Evolutionary conservation across 2,329 filamentous ascomycete species (phyloP), one percentile per base, ranked within the genome.

Genomic region (Beauveria varroae): DNA sequence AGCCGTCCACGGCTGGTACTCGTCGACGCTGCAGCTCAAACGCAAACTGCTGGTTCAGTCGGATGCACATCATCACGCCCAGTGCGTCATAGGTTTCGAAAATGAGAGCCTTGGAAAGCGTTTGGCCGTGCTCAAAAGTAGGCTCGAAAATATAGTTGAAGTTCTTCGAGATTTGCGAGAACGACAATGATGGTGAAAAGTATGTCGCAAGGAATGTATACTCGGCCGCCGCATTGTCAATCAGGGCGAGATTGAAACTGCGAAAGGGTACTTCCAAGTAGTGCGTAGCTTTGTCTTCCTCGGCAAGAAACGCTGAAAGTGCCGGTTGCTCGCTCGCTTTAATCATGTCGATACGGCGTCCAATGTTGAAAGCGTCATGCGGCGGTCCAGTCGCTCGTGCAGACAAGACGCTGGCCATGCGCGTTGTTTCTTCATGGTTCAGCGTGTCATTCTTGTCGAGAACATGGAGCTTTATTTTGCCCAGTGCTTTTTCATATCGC

Each of bases 161-260:
- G 67, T 90, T 91, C 54, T 88, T 87, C 24, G 90, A 91, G 54
- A 97, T 89, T 60, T 87, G 81, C 18, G 91, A 81, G 68, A 89
- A 90, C 9, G 87, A 88, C 37, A 91, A 79, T 12, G 89, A 81
- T 0, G 91, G 87, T 8, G 88, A 85, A 77, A 99, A 98, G 77
- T 97, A 96, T 18, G 90, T 84, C 0, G 90, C 90, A 61, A 98
- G 81, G 71, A 99, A 98, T 3, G 90, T 92, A 75, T 98, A 99
- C 73, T 99, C 96, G 40, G 93, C 90, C 2, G 90, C 93, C 1
- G 92, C 89, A 68, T 99, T 99, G 75, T 99, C 95, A 64, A 97
- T 83, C 22, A 99, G 80, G 0, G 95, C 93, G 51, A 96, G 83
- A 70, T 98, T 98, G 78, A 96, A 97, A 71, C 96, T 93, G 46